A percentile compares a stretch with the other conserved stretches of the same genome.
These are phyloP conservation scores for Chiua virens DNA, from an alignment of 768 basidiomycete genomes.

Conservation along the genomic window DNA sequence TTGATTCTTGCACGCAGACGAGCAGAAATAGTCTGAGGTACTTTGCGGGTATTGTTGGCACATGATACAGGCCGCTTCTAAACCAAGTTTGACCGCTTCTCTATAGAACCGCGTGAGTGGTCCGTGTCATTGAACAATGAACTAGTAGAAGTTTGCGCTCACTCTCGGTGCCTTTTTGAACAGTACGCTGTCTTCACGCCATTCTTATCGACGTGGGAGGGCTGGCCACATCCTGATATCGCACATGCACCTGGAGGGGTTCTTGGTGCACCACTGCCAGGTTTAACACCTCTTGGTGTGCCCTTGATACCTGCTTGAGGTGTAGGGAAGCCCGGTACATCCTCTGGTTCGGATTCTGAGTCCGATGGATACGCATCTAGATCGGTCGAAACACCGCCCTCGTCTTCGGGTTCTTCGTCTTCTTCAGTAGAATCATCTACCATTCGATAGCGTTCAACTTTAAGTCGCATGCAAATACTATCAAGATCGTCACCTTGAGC, in stretches of 20 bases:
- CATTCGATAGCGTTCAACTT: slow-evolving; percentile 8
- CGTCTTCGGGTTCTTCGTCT: slow-evolving; percentile 23
- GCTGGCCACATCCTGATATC: slow-evolving; percentile 57
- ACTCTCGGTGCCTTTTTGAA: slow-evolving; percentile 64
- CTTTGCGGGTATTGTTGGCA: slow-evolving; percentile 61
- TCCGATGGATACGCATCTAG: slow-evolving; percentile 35
- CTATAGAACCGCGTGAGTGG: slow-evolving; percentile 32
- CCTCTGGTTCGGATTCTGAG: slow-evolving; percentile 24
- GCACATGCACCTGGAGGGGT: slow-evolving; percentile 43
- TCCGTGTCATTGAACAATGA: slow-evolving; percentile 2
- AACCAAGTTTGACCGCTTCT: slow-evolving; percentile 55
- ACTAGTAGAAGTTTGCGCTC: slow-evolving; percentile 28
- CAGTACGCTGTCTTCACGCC: slow-evolving; percentile 56
- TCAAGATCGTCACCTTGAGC: slow-evolving; percentile 22
- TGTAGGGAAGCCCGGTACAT: slow-evolving; percentile 11
- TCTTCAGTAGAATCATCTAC: slow-evolving; percentile 28
- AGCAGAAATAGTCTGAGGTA: slow-evolving; percentile 62
- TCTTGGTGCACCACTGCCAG: slow-evolving; percentile 1
- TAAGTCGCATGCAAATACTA: slow-evolving; percentile 5
- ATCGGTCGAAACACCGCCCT: slow-evolving; percentile 24
- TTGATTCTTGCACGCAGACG: slow-evolving; percentile 55
- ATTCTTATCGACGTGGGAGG: slow-evolving; percentile 53
- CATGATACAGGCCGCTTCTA: slow-evolving; percentile 61
- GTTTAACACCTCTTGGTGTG: slow-evolving; percentile 12
- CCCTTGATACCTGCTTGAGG: slow-evolving; percentile 8